Base-by-base conservation (phyloP, 2,329 filamentous ascomycete species). In the Alternaria ventricosa region DNA sequence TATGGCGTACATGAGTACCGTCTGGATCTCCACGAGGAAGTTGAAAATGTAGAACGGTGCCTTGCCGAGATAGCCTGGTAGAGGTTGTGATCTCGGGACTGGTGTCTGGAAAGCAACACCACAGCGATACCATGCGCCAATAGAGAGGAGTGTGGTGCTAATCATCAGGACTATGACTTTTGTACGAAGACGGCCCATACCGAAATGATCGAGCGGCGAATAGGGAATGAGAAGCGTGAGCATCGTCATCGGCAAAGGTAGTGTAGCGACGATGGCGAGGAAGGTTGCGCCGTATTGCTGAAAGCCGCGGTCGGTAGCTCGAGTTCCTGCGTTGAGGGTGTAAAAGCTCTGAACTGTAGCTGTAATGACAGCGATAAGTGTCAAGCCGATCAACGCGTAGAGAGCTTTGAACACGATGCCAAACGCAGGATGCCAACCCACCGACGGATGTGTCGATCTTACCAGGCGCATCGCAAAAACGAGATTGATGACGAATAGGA, bases 11-110 rank as follows among this genome's bases (percentile, higher is more conserved):
- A 89, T 81, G 57, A 85, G 86, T 5, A 95, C 85, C 41, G 93
- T 88, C 23, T 91, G 75, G 44, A 94, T 82, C 79, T 97, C 94
- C 41, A 94, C 84, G 15, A 82, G 83, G 75, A 92, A 96, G 81
- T 92, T 92, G 82, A 96, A 92, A 74, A 89, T 81, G 82, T 96
- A 97, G 82, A 93, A 97, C 71, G 87, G 88, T 2, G 89, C 87
- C 76, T 90, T 92, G 73, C 83, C 83, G 71, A 93, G 87, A 76
- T 90, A 95, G 86, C 89, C 92, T 6, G 89, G 89, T 2, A 91
- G 88, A 47, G 82, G 60, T 73, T 71, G 4, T 84, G 87, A 27
- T 84, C 85, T 23, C 6, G 79, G 75, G 1, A 80, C 74, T 1
- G 82, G 80, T 1, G 83, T 74, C 59, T 83, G 82, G 78, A 85